Base-by-base conservation (phyloP, 257 asterid species). In the Lycium barbarum region DNA sequence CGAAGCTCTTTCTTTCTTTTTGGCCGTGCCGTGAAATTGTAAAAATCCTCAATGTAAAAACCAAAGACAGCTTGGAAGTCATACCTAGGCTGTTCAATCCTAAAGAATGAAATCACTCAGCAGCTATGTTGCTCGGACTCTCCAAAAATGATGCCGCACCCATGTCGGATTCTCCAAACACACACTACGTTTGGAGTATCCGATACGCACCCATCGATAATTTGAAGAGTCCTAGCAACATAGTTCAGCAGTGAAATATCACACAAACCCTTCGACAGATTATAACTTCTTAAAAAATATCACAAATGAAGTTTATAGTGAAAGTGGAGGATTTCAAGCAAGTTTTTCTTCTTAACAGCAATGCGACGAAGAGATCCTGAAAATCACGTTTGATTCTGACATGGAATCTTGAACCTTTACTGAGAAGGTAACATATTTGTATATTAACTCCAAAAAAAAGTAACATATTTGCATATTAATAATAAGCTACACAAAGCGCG, bases 311-410 rank as follows among this genome's bases (percentile, higher is more conserved):
- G 68, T 8, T n/a, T 9, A 62, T 62, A 26, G 33, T 62, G 68
- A 20, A 62, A 62, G 68, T 62, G 36, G 68, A 62, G 68, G 68
- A 62, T 62, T 62, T 62, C 68, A 62, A 62, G 68, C 26, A 22
- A 9, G 68, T 20, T 20, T 62, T 62, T 62, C 68, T 62, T 61
- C 67, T 18, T 59, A 18, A 18, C 67, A 61, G 13, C 67, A n/a
- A 61, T 7, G 13, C 12, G 10, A 61, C 67, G 3, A 61, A n/a
- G 35, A 61, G 67, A 61, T 61, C 13, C 2, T 1, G 67, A n/a
- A 61, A 61, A 61, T n/a, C 33, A n/a, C 11, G 2, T 61, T 53
- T 61, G 67, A 61, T 61, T 61, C 26, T 61, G 67, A 61, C 67
- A 61, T 61, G 67, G 67, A 10, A 9, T 9, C 36, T 62, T 62